These are phyloP conservation scores for Phaeomoniella chlamydospora DNA, from an alignment of 2,329 filamentous ascomycete species.

Conservation along the genomic window DNA sequence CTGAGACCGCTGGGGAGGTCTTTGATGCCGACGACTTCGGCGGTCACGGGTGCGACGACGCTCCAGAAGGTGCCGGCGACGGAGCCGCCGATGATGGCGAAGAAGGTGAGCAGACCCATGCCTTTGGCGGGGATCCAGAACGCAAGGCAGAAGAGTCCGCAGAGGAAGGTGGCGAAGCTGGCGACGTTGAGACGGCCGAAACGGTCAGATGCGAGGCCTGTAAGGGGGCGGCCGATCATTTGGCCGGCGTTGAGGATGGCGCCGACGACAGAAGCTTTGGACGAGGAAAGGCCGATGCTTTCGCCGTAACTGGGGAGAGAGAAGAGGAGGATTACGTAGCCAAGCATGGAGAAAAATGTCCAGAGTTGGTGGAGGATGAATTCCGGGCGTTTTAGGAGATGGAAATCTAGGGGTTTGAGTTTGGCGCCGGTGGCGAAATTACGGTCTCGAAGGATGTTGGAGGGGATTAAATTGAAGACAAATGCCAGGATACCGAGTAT, in stretches of 20 bases:
- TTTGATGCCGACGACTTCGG: constrained; percentile 46
- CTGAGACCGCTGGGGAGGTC: constrained; percentile 42
- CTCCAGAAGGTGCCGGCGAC: constrained; percentile 47
- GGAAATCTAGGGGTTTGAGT: constrained; percentile 37
- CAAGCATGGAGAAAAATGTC: constrained; percentile 48
- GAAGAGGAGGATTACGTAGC: constrained; percentile 51
- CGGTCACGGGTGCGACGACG: constrained; percentile 42
- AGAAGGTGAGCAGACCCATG: constrained; percentile 45
- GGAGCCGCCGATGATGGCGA: constrained; percentile 41
- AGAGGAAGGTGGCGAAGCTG: constrained; percentile 36
- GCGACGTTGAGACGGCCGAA: constrained; percentile 51
- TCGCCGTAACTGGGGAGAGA: constrained; percentile 48
- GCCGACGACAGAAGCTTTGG: constrained; percentile 47
- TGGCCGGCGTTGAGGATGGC: constrained; percentile 51
- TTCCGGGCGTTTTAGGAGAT: constrained; percentile 37
- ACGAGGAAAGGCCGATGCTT: constrained; percentile 40
- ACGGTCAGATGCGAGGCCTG: constrained; percentile 48
- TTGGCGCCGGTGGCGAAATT: constrained; percentile 40
- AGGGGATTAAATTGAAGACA: constrained; percentile 35
- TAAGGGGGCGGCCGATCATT: constrained; percentile 35
- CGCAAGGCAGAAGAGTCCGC: constrained; percentile 42
- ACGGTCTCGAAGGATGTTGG: constrained; percentile 41
- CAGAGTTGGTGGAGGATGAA: constrained; percentile 44
- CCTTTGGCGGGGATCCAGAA: constrained; percentile 47
- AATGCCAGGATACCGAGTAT: constrained; percentile 39